phyloP scores from a whole-genome alignment of 2,329 filamentous ascomycete genomes.

The Trichoderma guizhouense region DNA sequence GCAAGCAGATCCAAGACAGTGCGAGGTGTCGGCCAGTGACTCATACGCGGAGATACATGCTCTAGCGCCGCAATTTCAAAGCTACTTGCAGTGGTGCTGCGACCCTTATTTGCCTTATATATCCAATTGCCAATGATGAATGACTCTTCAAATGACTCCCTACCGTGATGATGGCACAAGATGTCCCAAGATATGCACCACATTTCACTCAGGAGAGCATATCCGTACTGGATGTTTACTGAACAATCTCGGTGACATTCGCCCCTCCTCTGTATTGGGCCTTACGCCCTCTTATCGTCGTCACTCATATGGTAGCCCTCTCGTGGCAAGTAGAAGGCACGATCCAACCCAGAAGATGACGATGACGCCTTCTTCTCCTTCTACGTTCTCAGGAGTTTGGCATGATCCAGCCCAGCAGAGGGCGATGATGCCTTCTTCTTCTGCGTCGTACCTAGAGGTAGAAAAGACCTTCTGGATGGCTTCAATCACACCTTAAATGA shows the following conservation, averaged over 20 bases:
- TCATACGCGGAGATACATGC: background rate
- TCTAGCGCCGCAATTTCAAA: background rate
- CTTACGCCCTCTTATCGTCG: background rate
- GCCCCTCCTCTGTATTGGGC: background rate
- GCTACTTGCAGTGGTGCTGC: background rate
- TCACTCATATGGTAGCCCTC: background rate
- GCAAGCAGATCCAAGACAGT: background rate
- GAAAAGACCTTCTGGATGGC: background rate
- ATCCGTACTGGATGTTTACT: background rate
- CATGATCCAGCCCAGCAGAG: background rate
- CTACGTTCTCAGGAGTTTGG: background rate
- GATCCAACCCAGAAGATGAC: background rate
- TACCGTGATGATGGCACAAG: background rate
- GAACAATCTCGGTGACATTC: background rate
- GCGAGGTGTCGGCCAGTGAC: constrained; percentile 11
- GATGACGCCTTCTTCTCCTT: background rate
- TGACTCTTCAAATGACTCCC: constrained; percentile 12
- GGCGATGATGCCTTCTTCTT: background rate
- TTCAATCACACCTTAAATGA: background rate
- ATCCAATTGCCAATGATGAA: background rate
- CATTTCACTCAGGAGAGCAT: background rate
- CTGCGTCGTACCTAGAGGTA: background rate
- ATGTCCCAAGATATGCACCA: background rate
- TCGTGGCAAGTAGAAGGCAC: background rate
- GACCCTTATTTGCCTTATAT: background rate